These are phyloP conservation scores for Colletotrichum gigasporum DNA, from an alignment of 2,329 filamentous ascomycete species.

Conservation along the genomic window DNA sequence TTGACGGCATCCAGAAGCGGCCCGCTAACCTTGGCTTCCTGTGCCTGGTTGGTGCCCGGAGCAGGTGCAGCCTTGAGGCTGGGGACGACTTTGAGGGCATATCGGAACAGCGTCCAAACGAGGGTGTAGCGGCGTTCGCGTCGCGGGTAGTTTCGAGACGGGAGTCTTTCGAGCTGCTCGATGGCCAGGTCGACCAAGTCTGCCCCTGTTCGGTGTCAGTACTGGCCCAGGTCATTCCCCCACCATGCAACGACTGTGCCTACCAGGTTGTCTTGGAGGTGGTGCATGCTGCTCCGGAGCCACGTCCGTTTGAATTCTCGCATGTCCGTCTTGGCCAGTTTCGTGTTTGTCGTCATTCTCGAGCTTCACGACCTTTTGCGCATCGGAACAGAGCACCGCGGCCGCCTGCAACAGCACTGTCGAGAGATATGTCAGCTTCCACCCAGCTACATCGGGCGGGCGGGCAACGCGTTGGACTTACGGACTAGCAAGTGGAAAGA, in stretches of 20 bases:
- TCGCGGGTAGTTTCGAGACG: conserved; percentile 54
- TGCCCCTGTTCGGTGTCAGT: conserved; percentile 49
- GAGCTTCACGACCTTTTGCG: conserved; percentile 47
- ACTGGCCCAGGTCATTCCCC: not conserved
- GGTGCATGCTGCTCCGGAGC: conserved; percentile 39
- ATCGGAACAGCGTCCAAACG: conserved; percentile 53
- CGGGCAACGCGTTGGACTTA: conserved; percentile 40
- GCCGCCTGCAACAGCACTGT: conserved; percentile 59
- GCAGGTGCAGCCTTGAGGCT: conserved; percentile 59
- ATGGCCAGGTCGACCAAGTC: conserved; percentile 64
- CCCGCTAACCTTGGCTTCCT: conserved; percentile 47
- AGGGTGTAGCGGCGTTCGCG: conserved; percentile 54
- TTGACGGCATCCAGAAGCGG: conserved; percentile 60
- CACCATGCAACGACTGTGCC: not conserved
- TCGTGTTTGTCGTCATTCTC: conserved; percentile 41
- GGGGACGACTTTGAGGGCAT: conserved; percentile 59
- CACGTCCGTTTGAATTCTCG: conserved; percentile 42
- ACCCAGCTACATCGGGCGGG: not conserved
- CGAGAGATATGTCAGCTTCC: conserved; percentile 22
- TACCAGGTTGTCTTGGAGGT: conserved; percentile 49
- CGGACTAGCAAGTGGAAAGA: conserved; percentile 52
- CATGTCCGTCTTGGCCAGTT: conserved; percentile 42
- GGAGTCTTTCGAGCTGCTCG: conserved; percentile 59
- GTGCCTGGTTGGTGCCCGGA: conserved; percentile 42
- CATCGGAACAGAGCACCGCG: conserved; percentile 47